Conservation (phyloP, 768 basidiomycete species). For the Mycena vitilis region DNA sequence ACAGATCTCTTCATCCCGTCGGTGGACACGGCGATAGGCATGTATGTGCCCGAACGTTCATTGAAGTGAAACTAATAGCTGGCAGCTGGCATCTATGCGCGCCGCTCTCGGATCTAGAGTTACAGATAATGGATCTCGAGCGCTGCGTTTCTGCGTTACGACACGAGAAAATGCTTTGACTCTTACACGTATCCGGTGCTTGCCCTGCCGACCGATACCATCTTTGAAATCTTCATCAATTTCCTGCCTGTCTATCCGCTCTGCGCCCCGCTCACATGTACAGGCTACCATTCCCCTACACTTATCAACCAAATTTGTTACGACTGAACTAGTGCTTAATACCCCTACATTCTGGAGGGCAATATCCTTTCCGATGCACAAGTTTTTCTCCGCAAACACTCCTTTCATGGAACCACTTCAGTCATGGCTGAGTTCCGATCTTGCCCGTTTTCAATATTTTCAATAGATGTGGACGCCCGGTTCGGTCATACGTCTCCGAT, state of each 20-base stretch:
- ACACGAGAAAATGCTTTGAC: not conserved
- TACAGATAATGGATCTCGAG: conserved; percentile 5
- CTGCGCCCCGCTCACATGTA: not conserved
- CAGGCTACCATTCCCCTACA: not conserved
- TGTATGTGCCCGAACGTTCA: too few relatives aligned
- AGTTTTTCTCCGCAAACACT: too few relatives aligned
- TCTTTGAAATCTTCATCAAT: conserved; percentile 10
- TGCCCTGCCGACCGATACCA: conserved; percentile 9
- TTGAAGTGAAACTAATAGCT: too few relatives aligned
- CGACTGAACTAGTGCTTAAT: not conserved
- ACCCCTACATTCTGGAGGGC: not conserved
- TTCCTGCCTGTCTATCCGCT: conserved; percentile 7
- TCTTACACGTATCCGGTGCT: conserved; percentile 4
- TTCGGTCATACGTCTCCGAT: not conserved
- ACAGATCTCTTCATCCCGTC: too few relatives aligned
- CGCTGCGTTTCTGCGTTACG: not conserved
- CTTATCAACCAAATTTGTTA: not conserved
- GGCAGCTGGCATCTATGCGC: too few relatives aligned
- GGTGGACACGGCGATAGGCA: too few relatives aligned
- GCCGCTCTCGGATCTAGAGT: too few relatives aligned
- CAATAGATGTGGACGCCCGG: too few relatives aligned
- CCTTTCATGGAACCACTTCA: too few relatives aligned
- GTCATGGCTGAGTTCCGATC: not conserved
- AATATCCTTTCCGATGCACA: not conserved
- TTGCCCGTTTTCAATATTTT: not conserved